These are phyloP conservation scores for Nemania sp. DNA, from an alignment of 2,329 filamentous ascomycete species.

Conservation along the genomic window DNA sequence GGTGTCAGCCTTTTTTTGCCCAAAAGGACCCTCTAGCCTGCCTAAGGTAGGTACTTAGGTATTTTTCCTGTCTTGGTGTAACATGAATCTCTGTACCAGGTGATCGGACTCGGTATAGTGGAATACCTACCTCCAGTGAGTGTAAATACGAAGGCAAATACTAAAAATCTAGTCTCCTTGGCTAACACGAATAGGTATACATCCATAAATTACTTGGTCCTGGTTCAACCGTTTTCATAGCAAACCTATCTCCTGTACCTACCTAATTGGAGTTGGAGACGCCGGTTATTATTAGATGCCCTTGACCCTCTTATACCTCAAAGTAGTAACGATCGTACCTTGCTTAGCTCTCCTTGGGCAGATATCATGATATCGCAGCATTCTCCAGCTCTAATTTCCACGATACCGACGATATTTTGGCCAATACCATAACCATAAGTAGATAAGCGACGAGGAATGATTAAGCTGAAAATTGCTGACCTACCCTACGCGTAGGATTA, in stretches of 20 bases:
- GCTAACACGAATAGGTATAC: too few species aligned
- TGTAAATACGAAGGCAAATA: too few species aligned
- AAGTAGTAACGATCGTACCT: slow-evolving; percentile 16
- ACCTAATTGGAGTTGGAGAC: slow-evolving; percentile 17
- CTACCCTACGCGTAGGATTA: not conserved
- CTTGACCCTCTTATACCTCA: not conserved
- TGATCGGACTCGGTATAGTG: too few species aligned
- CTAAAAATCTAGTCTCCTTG: too few species aligned
- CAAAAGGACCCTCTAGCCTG: not conserved
- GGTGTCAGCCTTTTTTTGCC: not conserved
- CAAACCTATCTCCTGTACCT: not conserved
- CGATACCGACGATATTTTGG: not conserved
- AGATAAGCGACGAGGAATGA: not conserved
- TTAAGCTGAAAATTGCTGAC: not conserved
- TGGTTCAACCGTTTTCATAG: not conserved
- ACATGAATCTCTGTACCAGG: too few species aligned
- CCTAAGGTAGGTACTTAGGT: not conserved
- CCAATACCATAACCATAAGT: not conserved
- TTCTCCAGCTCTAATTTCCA: not conserved
- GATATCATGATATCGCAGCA: not conserved
- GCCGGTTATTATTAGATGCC: slow-evolving; percentile 2
- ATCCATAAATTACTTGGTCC: too few species aligned
- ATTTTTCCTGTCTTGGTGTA: too few species aligned
- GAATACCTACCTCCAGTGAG: too few species aligned
- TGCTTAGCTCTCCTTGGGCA: not conserved